Percentiles rank a stretch among this genome's conserved stretches.
phyloP scores from a whole-genome alignment of 495 filamentous ascomycete species.

The Cladorrhinum samala region DNA sequence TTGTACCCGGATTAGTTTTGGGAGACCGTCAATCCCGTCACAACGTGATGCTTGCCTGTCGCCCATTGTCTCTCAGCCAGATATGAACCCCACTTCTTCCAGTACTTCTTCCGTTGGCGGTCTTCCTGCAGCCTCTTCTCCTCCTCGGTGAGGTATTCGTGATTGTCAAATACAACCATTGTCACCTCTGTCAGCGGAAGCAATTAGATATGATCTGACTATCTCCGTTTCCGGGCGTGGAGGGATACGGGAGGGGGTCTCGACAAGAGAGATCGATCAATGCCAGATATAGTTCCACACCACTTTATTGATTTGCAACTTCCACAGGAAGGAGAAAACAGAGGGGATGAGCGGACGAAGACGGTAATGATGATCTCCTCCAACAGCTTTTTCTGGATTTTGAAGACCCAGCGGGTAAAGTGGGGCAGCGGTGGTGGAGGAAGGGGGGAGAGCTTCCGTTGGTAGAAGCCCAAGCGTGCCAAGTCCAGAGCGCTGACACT shows the following conservation, averaged over 20 bases:
- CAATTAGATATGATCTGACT: background rate
- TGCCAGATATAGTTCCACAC: background rate
- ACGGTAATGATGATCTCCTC: background rate
- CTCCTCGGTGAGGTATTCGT: conserved; percentile 79
- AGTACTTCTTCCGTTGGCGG: conserved; percentile 70
- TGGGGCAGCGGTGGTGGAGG: conserved; percentile 2
- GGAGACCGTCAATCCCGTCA: background rate
- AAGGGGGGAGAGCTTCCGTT: background rate
- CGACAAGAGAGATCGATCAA: background rate
- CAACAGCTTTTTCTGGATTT: background rate
- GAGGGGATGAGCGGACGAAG: background rate
- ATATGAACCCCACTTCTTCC: conserved; percentile 92
- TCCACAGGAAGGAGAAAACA: background rate
- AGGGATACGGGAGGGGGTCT: background rate
- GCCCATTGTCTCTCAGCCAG: conserved; percentile 81
- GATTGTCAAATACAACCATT: conserved; percentile 84
- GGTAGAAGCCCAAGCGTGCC: conserved; percentile 5
- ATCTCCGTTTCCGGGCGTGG: background rate
- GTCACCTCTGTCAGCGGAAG: background rate
- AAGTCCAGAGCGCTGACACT: no score
- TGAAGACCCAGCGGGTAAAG: background rate
- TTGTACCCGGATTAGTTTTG: background rate
- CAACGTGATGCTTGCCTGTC: conserved; percentile 57
- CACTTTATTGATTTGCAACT: background rate
- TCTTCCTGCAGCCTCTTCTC: conserved; percentile 86